These are phyloP conservation scores for Argentina anserina DNA, from an alignment of 306 rosid species.

Conservation along the genomic window DNA sequence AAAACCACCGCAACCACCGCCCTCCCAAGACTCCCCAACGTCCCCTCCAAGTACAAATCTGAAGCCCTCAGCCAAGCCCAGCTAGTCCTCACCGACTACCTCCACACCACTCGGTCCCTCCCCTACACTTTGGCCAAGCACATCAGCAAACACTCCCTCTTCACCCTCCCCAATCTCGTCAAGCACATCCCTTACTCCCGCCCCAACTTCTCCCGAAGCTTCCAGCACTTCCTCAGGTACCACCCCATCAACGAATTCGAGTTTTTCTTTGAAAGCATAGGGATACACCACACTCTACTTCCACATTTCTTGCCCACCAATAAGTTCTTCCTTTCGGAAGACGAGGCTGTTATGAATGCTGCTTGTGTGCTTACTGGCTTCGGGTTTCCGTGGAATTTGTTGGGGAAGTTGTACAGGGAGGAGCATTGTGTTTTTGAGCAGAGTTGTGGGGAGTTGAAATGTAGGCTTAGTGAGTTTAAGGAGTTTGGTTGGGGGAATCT, in stretches of 20 bases:
- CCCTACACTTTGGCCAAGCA: constrained; percentile 65
- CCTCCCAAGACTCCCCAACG: constrained; percentile 28
- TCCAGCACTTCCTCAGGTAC: constrained; percentile 61
- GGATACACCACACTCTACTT: constrained; percentile 40
- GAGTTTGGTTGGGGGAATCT: constrained; percentile 47
- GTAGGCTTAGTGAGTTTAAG: constrained; percentile 41
- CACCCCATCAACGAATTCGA: constrained; percentile 82
- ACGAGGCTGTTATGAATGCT: constrained; percentile 41
- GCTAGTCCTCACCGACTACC: constrained; percentile 56
- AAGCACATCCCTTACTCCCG: constrained; percentile 37
- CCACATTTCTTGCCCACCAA: constrained; percentile 37
- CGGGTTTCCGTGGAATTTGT: constrained; percentile 80
- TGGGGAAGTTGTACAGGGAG: constrained; percentile 56
- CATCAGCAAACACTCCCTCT: constrained; percentile 46
- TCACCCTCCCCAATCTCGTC: constrained; percentile 48
- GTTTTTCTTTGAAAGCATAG: constrained; percentile 83
- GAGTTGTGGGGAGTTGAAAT: constrained; percentile 34
- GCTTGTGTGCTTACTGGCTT: constrained; percentile 56
- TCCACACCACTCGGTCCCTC: constrained; percentile 55
- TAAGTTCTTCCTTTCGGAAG: constrained; percentile 71
- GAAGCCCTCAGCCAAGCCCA: constrained; percentile 47
- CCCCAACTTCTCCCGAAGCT: constrained; percentile 29
- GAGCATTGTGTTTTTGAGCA: constrained; percentile 38
- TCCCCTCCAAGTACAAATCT: constrained; percentile 43
- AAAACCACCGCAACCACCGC: background rate